Conservation (phyloP, 495 filamentous ascomycete genomes). For the Aspergillus wentii region DNA sequence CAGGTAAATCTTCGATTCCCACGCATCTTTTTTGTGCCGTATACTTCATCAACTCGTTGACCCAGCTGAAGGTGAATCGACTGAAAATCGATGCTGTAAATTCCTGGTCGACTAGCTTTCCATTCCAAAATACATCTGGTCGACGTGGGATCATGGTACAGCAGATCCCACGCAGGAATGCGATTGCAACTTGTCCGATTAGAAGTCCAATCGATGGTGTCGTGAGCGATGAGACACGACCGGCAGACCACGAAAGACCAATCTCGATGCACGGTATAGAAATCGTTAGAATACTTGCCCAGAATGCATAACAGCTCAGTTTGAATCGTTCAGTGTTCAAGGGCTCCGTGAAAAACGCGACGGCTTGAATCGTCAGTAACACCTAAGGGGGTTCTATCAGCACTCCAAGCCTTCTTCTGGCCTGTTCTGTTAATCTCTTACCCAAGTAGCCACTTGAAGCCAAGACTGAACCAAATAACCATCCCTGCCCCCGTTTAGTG, state of each 20-base stretch:
- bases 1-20: constrained; percentile 55
- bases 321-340: constrained; percentile 23
- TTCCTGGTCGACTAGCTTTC: constrained; percentile 58
- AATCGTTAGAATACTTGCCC: constrained; percentile 20
- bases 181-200: constrained; percentile 17
- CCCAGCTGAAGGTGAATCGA: constrained; percentile 65
- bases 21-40: constrained; percentile 52
- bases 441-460: constrained; percentile 34
- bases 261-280: constrained; percentile 14
- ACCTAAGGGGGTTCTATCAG: constrained; percentile 11
- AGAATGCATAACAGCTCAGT: constrained; percentile 26
- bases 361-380: constrained; percentile 24
- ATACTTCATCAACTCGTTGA: constrained; percentile 43
- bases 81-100: constrained; percentile 54
- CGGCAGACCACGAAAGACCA: constrained; percentile 10
- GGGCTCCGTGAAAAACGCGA: constrained; percentile 31
- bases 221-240: background rate
- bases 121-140: constrained; percentile 56
- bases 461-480: constrained; percentile 15
- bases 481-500: background rate
- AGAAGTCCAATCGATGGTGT: constrained; percentile 14
- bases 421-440: constrained; percentile 9
- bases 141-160: constrained; percentile 55
- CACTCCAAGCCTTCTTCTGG: background rate
- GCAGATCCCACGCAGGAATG: constrained; percentile 22